Base-by-base conservation (phyloP, 2,329 filamentous ascomycete species). In the Huntiella abstrusa region DNA sequence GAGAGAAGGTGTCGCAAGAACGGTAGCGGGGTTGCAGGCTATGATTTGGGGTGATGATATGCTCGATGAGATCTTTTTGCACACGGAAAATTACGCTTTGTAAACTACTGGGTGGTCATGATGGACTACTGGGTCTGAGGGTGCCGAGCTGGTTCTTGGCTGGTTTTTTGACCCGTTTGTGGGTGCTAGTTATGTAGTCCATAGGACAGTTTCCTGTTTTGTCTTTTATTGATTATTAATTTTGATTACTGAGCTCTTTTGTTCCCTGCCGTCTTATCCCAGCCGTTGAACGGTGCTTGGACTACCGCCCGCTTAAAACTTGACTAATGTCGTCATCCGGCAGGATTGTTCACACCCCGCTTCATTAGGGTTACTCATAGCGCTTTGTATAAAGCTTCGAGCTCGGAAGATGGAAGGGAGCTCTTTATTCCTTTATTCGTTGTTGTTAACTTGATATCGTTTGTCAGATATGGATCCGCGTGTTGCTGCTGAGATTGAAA, bases 11-110 rank as follows among this genome's bases (percentile, higher is more conserved):
- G 87, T 95, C 12, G 79, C 83, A n/a, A 83, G 76, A 53, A 82
- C 83, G 0, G 84, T 94, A 17, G 88, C 88, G 2, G 66, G 72
- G 49, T 64, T 95, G 55, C 88, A 96, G 68, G 74, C 73, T 19
- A 75, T 80, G 60, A 86, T 96, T 43, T 86, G 84, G 80, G 77
- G 73, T 4, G 79, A 85, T 54, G 73, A 78, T 33, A 71, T 73
- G 54, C 72, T 81, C 41, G 87, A 95, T 58, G 88, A 95, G 70
- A 82, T 96, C 46, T 95, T 87, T 60, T 62, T 95, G 59, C 88
- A 95, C 65, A 83, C 87, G 3, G 88, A 96, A 68, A 95, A 95
- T 60, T 95, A 94, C 64, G 83, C 86, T 44, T 68, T 94, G 51
- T 94, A 61, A 28, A 28, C 8, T 28, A 28, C 7, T 28, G 6